Percentiles rank a stretch among this genome's conserved stretches.
These are phyloP conservation scores for Xylaria sp. DNA, from an alignment of 2,329 filamentous ascomycete genomes.

Conservation along the genomic window DNA sequence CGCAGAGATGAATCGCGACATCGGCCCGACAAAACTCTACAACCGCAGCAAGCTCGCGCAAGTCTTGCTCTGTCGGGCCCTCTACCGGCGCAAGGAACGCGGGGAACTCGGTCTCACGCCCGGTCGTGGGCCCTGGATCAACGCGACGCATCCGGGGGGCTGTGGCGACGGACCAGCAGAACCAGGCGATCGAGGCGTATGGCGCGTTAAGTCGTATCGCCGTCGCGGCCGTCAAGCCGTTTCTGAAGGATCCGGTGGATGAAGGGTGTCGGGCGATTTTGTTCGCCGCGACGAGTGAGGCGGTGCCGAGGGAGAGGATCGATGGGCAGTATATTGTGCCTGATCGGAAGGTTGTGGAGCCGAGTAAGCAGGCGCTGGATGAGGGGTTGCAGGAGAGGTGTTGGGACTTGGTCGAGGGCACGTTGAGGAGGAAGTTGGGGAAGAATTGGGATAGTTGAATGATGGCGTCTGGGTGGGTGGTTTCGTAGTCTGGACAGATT, in stretches of 20 bases:
- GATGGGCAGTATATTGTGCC: constrained; percentile 46
- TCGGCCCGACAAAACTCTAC: constrained; percentile 45
- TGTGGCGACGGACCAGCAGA: constrained; percentile 35
- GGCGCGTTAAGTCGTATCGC: constrained; percentile 42
- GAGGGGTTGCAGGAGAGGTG: constrained; percentile 39
- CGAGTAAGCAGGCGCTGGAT: constrained; percentile 39
- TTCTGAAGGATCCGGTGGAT: constrained; percentile 46
- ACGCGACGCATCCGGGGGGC: constrained; percentile 47
- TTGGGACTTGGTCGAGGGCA: constrained; percentile 41
- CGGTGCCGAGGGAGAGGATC: constrained; percentile 39
- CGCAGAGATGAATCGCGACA: constrained; percentile 44
- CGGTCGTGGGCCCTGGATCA: constrained; percentile 38
- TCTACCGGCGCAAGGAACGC: constrained; percentile 36
- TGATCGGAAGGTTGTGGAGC: constrained; percentile 41
- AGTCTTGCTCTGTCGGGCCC: constrained; percentile 40
- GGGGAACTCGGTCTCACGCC: constrained; percentile 32
- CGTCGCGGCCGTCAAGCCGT: constrained; percentile 36
- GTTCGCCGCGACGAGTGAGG: constrained; percentile 43
- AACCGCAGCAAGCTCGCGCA: constrained; percentile 46
- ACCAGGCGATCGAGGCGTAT: constrained; percentile 46
- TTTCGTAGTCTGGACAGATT: background rate
- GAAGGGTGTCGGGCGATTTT: constrained; percentile 43
- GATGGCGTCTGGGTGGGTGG: background rate
- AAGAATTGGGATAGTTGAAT: background rate
- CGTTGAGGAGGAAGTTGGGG: constrained; percentile 36